Conservation (phyloP, 108 stramenopile species). For the Nitzschia putrida region DNA sequence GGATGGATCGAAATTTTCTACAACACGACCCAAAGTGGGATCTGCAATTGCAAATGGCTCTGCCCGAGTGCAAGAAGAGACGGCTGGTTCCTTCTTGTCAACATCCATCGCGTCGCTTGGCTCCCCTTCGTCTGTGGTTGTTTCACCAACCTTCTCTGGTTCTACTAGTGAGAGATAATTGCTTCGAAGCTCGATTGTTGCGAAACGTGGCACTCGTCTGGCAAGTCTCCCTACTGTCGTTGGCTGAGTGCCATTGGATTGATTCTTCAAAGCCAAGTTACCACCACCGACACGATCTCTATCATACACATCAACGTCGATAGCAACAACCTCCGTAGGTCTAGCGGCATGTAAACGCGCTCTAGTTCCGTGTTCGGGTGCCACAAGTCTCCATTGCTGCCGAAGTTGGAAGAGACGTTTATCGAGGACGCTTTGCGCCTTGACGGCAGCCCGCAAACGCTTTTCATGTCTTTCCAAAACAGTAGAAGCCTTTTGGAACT, state of each 20-base stretch:
- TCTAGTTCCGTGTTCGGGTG: slow-evolving; percentile 80
- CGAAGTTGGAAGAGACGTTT: slow-evolving; percentile 62
- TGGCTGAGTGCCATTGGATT: background rate
- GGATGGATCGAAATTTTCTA: slow-evolving; percentile 78
- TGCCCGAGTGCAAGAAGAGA: slow-evolving; percentile 53
- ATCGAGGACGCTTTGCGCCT: slow-evolving; percentile 60
- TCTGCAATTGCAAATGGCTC: slow-evolving; percentile 82
- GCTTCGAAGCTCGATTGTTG: slow-evolving; percentile 73
- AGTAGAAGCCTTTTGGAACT: slow-evolving; percentile 55
- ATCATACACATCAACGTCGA: slow-evolving; percentile 86
- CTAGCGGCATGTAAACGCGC: slow-evolving; percentile 64
- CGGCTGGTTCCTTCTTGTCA: slow-evolving; percentile 10
- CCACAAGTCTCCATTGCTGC: slow-evolving; percentile 73
- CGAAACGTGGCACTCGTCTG: slow-evolving; percentile 76
- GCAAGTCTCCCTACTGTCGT: slow-evolving; percentile 54
- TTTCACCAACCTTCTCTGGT: background rate
- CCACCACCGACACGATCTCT: slow-evolving; percentile 55
- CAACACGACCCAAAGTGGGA: slow-evolving; percentile 75
- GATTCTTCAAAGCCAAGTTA: slow-evolving; percentile 20
- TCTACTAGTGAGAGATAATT: slow-evolving; percentile 34
- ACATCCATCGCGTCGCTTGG: background rate
- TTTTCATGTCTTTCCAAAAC: slow-evolving; percentile 53
- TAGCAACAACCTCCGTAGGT: slow-evolving; percentile 68
- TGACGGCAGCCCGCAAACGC: slow-evolving; percentile 52
- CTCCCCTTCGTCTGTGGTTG: background rate